Evolutionary conservation across 1,284 basidiomycete genomes (phyloP).

Genomic region (Cryptococcus sp.): DNA sequence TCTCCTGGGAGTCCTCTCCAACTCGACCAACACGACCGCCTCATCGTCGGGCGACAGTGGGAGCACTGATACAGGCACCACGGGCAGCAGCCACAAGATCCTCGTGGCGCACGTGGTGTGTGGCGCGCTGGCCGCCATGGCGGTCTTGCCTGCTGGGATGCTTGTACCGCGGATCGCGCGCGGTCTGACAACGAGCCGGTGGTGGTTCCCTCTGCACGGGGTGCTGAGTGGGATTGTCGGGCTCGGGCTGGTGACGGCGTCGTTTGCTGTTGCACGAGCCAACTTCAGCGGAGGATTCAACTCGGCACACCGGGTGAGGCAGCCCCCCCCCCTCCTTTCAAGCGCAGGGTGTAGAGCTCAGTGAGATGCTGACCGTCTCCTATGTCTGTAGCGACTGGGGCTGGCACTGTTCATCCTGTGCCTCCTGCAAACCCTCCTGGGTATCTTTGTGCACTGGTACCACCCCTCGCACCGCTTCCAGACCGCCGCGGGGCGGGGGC

Average conservation of each 20-base stretch:
- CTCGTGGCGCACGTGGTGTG: slow-evolving; percentile 60
- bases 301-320: slow-evolving; percentile 28
- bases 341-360: background rate
- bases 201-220: slow-evolving; percentile 60
- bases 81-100: slow-evolving; percentile 37
- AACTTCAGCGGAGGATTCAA: slow-evolving; percentile 21
- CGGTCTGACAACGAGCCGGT: slow-evolving; percentile 52
- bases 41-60: slow-evolving; percentile 5
- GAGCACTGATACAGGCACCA: background rate
- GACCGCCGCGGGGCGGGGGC: slow-evolving; percentile 29
- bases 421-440: slow-evolving; percentile 58
- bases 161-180: slow-evolving; percentile 60
- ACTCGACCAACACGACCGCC: slow-evolving; percentile 11
- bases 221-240: slow-evolving; percentile 58
- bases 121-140: slow-evolving; percentile 57
- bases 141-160: slow-evolving; percentile 60
- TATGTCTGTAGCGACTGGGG: slow-evolving; percentile 55
- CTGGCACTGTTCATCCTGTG: slow-evolving; percentile 62
- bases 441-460: slow-evolving; percentile 59
- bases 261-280: slow-evolving; percentile 45
- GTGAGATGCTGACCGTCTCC: background rate
- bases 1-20: slow-evolving; percentile 48
- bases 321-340: background rate
- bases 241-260: slow-evolving; percentile 55
- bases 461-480: slow-evolving; percentile 17